Conservation (phyloP, 2,329 filamentous ascomycete species). For the Fusarium nygamai region DNA sequence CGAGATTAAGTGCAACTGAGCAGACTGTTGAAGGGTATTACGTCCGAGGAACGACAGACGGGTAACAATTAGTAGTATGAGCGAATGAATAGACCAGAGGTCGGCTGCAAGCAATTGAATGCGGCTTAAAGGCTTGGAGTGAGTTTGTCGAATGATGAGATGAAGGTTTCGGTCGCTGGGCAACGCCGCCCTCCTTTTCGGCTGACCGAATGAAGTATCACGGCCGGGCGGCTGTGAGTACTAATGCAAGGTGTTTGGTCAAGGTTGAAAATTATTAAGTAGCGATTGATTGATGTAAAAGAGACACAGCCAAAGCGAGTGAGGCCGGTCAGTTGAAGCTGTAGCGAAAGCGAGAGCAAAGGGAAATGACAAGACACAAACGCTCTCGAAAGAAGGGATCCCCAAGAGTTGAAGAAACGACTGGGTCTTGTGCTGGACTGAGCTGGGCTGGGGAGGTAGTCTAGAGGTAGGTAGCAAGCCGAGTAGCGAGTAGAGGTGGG, state of each 20-base stretch:
- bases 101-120: slow-evolving; percentile 14
- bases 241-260: slow-evolving; percentile 17
- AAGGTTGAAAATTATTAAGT: slow-evolving; percentile 29
- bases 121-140: slow-evolving; percentile 23
- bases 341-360: slow-evolving; percentile 28
- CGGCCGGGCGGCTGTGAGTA: slow-evolving; percentile 19
- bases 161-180: slow-evolving; percentile 42
- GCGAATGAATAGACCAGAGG: slow-evolving; percentile 25
- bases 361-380: slow-evolving; percentile 32
- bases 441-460: slow-evolving; percentile 27
- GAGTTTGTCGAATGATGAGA: slow-evolving; percentile 30
- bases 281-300: slow-evolving; percentile 49
- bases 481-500: slow-evolving; percentile 2
- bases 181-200: slow-evolving; percentile 46
- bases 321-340: slow-evolving; percentile 54
- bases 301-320: slow-evolving; percentile 67
- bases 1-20: slow-evolving; percentile 14
- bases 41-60: slow-evolving; percentile 14
- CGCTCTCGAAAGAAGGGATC: slow-evolving; percentile 36
- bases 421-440: slow-evolving; percentile 35
- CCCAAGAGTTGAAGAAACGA: slow-evolving; percentile 42
- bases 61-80: slow-evolving; percentile 22
- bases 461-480: slow-evolving; percentile 30
- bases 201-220: slow-evolving; percentile 30
- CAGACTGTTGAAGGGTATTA: background rate